A percentile compares a stretch with the other conserved stretches of the same genome.
These are phyloP conservation scores for Immersiella caudata DNA, from an alignment of 495 filamentous ascomycete species.

Conservation along the genomic window DNA sequence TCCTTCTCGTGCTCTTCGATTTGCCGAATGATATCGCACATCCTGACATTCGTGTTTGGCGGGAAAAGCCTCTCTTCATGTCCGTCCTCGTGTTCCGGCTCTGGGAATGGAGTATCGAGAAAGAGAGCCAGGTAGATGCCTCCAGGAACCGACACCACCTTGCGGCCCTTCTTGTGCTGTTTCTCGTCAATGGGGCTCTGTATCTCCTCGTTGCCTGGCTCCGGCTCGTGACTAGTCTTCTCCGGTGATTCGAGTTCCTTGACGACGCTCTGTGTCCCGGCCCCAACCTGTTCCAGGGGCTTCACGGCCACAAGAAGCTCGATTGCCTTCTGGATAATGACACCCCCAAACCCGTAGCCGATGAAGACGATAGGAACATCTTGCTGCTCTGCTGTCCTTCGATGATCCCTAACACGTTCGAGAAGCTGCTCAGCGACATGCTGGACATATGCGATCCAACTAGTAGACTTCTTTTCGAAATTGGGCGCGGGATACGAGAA, in stretches of 20 bases:
- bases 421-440: constrained; percentile 12
- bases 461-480: neutral
- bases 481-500: constrained; percentile 15
- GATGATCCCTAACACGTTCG: neutral
- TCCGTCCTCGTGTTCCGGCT: neutral
- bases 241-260: no score
- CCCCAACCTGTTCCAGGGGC: no score
- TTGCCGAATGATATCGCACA: constrained; percentile 17
- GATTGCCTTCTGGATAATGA: constrained; percentile 24
- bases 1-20: constrained; percentile 19
- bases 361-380: constrained; percentile 20
- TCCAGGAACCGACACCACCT: neutral
- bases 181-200: no score
- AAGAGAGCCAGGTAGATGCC: constrained; percentile 17
- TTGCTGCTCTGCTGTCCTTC: neutral
- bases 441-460: constrained; percentile 13
- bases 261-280: no score
- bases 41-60: constrained; percentile 20
- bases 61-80: constrained; percentile 7
- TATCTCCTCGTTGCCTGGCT: no score
- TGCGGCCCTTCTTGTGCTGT: no score
- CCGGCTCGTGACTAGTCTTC: no score
- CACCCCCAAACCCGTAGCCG: constrained; percentile 23
- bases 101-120: constrained; percentile 22
- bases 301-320: neutral